Conservation (phyloP, 768 basidiomycete genomes). For the Porphyrellus cyaneotinctus region DNA sequence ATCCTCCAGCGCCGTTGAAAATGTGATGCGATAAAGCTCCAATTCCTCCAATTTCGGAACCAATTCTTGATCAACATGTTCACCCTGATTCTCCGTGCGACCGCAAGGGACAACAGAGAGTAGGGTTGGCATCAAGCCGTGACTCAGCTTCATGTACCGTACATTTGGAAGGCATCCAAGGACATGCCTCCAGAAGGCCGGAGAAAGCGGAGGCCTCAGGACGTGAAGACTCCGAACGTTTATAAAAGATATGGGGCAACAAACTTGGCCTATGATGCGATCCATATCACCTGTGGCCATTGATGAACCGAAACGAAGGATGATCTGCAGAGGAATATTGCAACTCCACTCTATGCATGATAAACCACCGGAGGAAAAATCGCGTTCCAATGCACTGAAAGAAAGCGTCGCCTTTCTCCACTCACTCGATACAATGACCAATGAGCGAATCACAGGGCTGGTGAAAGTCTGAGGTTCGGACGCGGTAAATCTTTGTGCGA, state of each 20-base stretch:
- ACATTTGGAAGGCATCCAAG: background rate
- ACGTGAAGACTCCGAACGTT: background rate
- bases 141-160: background rate
- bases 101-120: background rate
- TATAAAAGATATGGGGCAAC: background rate
- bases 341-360: background rate
- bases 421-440: background rate
- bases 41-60: background rate
- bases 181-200: slow-evolving; percentile 1
- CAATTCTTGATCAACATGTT: background rate
- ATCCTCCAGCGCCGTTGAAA: background rate
- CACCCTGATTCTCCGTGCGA: background rate
- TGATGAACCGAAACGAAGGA: background rate
- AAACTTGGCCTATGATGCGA: background rate
- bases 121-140: background rate
- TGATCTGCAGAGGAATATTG: background rate
- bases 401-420: background rate
- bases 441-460: background rate
- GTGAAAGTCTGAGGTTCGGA: background rate
- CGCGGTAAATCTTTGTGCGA: background rate
- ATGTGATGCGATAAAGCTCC: background rate
- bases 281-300: background rate
- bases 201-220: no score
- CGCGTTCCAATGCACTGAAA: background rate
- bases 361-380: fast-evolving